Evolutionary conservation across 1,139 yeast species (phyloP).

Genomic region (Pichia inconspicua): DNA sequence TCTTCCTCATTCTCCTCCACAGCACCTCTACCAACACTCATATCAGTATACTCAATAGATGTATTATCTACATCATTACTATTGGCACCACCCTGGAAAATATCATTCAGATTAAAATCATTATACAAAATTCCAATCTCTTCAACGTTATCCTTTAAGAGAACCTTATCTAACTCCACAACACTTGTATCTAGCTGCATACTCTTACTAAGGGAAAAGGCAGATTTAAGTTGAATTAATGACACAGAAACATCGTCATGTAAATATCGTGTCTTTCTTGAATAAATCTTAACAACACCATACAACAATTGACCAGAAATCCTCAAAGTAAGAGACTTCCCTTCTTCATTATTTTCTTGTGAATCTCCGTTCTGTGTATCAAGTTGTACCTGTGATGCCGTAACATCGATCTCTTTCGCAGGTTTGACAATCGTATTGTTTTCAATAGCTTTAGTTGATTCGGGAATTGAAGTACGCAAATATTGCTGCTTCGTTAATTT

Average conservation of each 20-base stretch:
- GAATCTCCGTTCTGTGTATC: constrained; percentile 1
- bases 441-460: constrained; percentile 52
- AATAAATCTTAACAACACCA: constrained; percentile 84
- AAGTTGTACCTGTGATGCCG: constrained; percentile 8
- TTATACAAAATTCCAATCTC: constrained; percentile 65
- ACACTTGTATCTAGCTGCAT: constrained; percentile 29
- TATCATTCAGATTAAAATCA: constrained; percentile 51
- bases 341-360: background rate
- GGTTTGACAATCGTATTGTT: background rate
- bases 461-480: constrained; percentile 60
- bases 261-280: constrained; percentile 76
- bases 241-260: constrained; percentile 82
- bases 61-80: background rate
- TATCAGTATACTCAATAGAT: constrained; percentile 8
- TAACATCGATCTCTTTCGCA: background rate
- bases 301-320: constrained; percentile 81
- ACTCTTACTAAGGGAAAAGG: constrained; percentile 46
- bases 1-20: background rate
- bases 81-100: constrained; percentile 13
- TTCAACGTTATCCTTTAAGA: constrained; percentile 71
- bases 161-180: constrained; percentile 41
- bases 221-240: constrained; percentile 60
- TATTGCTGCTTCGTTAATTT: constrained; percentile 73
- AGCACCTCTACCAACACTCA: constrained; percentile 14
- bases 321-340: constrained; percentile 59